Evolutionary conservation across 345 rosid species (phyloP).

Genomic region (Sisymbrium altissimum): DNA sequence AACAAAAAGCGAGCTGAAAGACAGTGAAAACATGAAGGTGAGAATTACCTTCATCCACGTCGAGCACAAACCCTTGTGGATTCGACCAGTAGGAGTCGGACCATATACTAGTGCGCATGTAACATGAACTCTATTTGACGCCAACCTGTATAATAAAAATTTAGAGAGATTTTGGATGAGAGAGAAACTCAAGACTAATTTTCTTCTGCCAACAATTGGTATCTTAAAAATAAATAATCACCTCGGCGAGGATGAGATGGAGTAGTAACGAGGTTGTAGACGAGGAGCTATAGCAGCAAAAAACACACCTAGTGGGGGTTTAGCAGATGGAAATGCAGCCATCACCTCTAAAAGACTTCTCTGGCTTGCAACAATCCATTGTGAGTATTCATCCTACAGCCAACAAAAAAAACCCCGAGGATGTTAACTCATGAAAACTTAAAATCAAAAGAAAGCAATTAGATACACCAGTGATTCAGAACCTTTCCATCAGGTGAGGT

Average conservation of each 20-base stretch:
- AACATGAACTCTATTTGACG: slow-evolving; percentile 72
- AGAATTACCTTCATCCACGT: slow-evolving; percentile 88
- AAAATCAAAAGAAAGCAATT: not conserved
- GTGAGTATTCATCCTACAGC: slow-evolving; percentile 79
- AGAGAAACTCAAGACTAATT: not conserved
- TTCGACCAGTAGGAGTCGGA: slow-evolving; percentile 77
- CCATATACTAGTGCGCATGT: slow-evolving; percentile 88
- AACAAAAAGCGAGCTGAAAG: not conserved
- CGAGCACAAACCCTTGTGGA: slow-evolving; percentile 91
- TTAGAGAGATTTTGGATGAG: not conserved
- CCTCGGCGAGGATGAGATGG: slow-evolving; percentile 98
- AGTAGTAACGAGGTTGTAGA: slow-evolving; percentile 87
- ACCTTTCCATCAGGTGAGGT: slow-evolving; percentile 78
- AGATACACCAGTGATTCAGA: slow-evolving; percentile 2
- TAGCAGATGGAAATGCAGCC: slow-evolving; percentile 88
- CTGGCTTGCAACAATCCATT: slow-evolving; percentile 81
- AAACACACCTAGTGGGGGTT: slow-evolving; percentile 92
- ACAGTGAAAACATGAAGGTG: not conserved
- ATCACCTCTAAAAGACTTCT: slow-evolving; percentile 96
- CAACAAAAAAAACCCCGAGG: not conserved
- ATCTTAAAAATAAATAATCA: slow-evolving; percentile 6
- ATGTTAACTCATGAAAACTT: not conserved
- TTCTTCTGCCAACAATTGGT: not conserved
- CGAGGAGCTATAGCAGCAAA: slow-evolving; percentile 91
- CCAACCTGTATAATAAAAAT: slow-evolving; percentile 46